phyloP scores from a whole-genome alignment of 139 green algal genomes.

The Chlamydomonas sp. region DNA sequence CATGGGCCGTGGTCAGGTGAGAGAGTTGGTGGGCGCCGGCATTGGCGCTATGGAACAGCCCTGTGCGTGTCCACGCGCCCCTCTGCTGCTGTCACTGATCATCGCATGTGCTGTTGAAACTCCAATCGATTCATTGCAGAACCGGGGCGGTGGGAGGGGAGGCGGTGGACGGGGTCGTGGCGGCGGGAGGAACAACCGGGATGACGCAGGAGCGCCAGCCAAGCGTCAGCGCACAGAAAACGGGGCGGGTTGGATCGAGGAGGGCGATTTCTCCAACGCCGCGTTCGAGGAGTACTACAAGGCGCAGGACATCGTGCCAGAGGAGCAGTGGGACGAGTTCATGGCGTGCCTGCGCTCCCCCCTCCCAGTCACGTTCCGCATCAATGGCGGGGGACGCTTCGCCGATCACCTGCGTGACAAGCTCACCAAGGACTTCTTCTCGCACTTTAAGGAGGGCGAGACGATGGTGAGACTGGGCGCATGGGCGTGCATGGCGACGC shows the following conservation, averaged over 20 bases:
- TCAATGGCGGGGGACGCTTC: constrained; percentile 88
- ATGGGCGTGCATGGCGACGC: neutral
- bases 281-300: constrained; percentile 67
- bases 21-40: no score
- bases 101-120: no score
- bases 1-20: no score
- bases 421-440: constrained; percentile 68
- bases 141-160: neutral
- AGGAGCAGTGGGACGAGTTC: constrained; percentile 86
- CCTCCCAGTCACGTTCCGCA: constrained; percentile 93
- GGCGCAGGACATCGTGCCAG: constrained; percentile 59
- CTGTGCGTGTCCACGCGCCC: no score
- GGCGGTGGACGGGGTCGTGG: neutral
- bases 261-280: constrained; percentile 33
- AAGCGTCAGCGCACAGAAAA: constrained; percentile 3
- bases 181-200: neutral
- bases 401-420: constrained; percentile 63
- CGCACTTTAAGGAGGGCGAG: constrained; percentile 14
- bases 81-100: no score
- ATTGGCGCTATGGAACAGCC: no score
- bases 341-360: constrained; percentile 58
- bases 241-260: constrained; percentile 29
- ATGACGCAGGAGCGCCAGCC: neutral
- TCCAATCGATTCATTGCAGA: no score
- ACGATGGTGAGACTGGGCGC: constrained; percentile 14